Base-by-base conservation (phyloP, 768 basidiomycete genomes). In the Pseudohyphozyma bogoriensis region DNA sequence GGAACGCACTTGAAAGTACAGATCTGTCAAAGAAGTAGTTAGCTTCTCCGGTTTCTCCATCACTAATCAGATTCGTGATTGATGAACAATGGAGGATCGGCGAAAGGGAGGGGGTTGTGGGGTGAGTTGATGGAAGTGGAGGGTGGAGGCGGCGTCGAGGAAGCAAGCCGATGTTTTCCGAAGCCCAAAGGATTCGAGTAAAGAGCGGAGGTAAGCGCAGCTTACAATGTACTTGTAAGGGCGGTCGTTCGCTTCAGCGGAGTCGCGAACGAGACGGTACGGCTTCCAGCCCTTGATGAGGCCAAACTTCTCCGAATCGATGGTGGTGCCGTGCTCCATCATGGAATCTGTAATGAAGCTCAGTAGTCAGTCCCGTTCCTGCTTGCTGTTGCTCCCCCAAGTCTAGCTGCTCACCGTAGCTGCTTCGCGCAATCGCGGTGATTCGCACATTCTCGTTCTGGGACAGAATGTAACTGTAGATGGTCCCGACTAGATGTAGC, bases 1-100 rank as follows among this genome's bases (percentile, higher is more conserved):
- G 86, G 85, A 22, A 87, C 73, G 6, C 82, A 81, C 70, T 88
- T 88, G 1, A 84, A 85, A 5, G 83, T 78, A 50, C 86, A 70
- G 33, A 88, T 62, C 40, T 54, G 46, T 20, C n/a, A n/a, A n/a
- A n/a, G n/a, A n/a, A n/a, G n/a, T n/a, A n/a, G n/a, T n/a, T n/a
- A n/a, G n/a, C n/a, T n/a, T n/a, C n/a, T n/a, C n/a, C n/a, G n/a
- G n/a, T n/a, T n/a, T n/a, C n/a, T n/a, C n/a, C n/a, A n/a, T n/a
- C n/a, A n/a, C n/a, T n/a, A n/a, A 12, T 42, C 15, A 16, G 40
- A 16, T 6, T 16, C 18, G 18, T 6, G 15, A 6, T 6, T 6
- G 40, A 6, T 16, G 6, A n/a, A 24, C 22, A 44, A 15, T 20
- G 42, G 42, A 44, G 20, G 42, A 44, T 6, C 7, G 40, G 18